These are phyloP conservation scores for Pseudopithomyces maydicus DNA, from an alignment of 2,329 filamentous ascomycete genomes.

Conservation along the genomic window DNA sequence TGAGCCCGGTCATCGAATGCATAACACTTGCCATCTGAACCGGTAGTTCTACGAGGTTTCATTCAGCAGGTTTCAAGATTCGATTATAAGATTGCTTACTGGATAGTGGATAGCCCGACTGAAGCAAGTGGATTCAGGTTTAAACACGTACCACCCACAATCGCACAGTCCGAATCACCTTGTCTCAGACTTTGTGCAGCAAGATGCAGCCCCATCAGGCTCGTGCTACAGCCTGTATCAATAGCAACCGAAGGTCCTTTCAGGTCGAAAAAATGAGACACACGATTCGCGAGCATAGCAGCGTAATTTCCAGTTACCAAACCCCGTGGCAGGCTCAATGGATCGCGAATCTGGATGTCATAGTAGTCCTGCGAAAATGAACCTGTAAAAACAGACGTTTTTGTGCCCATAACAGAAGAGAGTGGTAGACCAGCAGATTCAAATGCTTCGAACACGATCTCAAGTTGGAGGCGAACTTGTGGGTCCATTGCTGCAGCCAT, in stretches of 20 bases:
- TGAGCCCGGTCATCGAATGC: neutral
- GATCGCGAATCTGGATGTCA: neutral
- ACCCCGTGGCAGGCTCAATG: neutral
- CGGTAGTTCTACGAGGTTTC: neutral
- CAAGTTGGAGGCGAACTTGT: neutral
- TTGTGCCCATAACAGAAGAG: neutral
- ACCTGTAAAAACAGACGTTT: neutral
- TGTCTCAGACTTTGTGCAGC: constrained; percentile 19
- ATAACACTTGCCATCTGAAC: neutral
- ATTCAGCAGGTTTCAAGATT: neutral
- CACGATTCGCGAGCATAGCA: neutral
- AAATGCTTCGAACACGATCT: neutral
- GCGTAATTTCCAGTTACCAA: neutral
- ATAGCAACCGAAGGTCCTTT: constrained; percentile 17
- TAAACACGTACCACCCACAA: neutral
- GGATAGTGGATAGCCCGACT: too few species aligned
- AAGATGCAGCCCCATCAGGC: constrained; percentile 14
- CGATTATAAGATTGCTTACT: neutral
- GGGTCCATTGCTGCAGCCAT: neutral
- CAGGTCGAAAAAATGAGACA: constrained; percentile 18
- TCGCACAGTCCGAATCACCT: constrained; percentile 6
- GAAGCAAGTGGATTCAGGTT: neutral
- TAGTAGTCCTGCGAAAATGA: neutral
- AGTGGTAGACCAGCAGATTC: neutral
- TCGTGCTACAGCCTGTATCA: constrained; percentile 22